Evolutionary conservation across 1,284 basidiomycete species (phyloP).

Genomic region (Ceratobasidium sp.): DNA sequence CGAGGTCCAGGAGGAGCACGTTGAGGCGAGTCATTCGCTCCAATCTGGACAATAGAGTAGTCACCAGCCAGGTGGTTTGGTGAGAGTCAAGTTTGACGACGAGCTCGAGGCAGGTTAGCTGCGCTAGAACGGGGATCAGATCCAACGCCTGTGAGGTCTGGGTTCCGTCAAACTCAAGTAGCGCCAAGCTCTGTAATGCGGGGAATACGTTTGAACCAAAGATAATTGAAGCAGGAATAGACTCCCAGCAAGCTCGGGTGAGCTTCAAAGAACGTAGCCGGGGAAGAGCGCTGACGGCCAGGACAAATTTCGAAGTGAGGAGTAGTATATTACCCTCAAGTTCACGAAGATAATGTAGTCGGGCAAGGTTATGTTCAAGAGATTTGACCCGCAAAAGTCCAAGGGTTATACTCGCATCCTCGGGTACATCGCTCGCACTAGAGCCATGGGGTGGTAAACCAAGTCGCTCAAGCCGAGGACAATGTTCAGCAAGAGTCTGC

Average conservation of each 20-base stretch:
- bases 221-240: background rate
- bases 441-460: background rate
- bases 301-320: background rate
- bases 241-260: background rate
- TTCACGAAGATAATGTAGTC: background rate
- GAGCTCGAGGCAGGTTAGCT: background rate
- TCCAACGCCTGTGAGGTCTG: background rate
- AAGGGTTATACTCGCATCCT: background rate
- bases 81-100: too few relatives aligned
- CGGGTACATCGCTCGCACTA: background rate
- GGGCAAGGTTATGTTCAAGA: background rate
- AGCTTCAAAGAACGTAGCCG: background rate
- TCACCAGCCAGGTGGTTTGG: background rate
- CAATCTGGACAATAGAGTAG: background rate
- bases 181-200: background rate
- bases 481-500: background rate
- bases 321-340: background rate
- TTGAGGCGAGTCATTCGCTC: background rate
- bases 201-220: background rate
- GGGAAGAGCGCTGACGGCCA: background rate
- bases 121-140: background rate
- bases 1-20: background rate
- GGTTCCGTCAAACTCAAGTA: background rate
- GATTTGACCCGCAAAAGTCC: background rate
- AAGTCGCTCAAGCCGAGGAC: background rate